Evolutionary conservation across 495 filamentous ascomycete species (phyloP), one percentile per base, ranked within the genome.

Genomic region (Parathielavia hyrcaniae): DNA sequence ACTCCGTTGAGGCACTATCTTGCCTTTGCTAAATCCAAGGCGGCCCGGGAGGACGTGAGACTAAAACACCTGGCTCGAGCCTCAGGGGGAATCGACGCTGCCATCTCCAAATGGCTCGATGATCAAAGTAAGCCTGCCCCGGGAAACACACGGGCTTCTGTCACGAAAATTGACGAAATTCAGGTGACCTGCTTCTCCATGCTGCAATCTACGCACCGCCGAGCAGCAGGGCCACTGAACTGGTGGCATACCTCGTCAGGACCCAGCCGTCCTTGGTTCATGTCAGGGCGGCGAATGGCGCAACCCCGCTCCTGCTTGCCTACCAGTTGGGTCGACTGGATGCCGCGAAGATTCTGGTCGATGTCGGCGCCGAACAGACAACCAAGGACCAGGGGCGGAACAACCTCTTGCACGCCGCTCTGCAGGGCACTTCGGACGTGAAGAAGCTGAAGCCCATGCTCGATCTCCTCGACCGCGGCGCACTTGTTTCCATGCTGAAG

Each of bases 141-240:
- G 14, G 26, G 6, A 30, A 39, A 16, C 2, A 13, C 11, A 9
- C 13, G n/a, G 9, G 3, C 36, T 19, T 35, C 58, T 51, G 36
- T 44, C 12, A 34, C 34, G 23, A 9, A n/a, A 32, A 47, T 73
- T 76, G 60, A 72, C 59, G 41, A 35, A 23, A 47, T 43, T 12
- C 26, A 85, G 83, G 76, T 49, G 76, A 88, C 9, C 73, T 88
- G 38, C 74, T 83, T 14, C 75, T 90, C 19, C 87, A 90, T 67
- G 81, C 77, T 55, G 86, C 85, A 2, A 73, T 90, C 8, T 71
- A 84, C 47, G 72, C 75, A 0, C 39, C 62, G 0, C 60, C 66
- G 0, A 61, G 54, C 9, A 67, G 71, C 13, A 73, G 74, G 13
- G 73, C 79, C 0, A 68, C 69, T 30, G 71, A 71, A n/a, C 67